These are phyloP conservation scores for Kwoniella bestiolae DNA, from an alignment of 768 basidiomycete species.

Conservation along the genomic window DNA sequence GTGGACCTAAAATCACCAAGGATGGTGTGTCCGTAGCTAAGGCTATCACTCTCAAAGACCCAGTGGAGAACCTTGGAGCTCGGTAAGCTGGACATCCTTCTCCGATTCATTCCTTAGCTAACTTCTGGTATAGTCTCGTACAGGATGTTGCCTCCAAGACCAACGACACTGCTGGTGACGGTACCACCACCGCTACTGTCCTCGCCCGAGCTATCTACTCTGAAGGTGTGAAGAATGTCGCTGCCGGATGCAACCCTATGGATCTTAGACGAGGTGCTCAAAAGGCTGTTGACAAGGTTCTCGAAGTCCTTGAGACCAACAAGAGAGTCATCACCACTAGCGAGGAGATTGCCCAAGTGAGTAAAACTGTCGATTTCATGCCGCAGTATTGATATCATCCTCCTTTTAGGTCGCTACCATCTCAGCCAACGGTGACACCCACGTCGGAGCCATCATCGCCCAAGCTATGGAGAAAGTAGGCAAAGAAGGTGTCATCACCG, in stretches of 20 bases:
- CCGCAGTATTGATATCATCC: neutral
- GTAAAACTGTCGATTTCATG: neutral
- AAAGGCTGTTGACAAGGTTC: constrained; percentile 92
- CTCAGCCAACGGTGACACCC: constrained; percentile 75
- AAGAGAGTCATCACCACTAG: constrained; percentile 95
- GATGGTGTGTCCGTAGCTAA: constrained; percentile 99
- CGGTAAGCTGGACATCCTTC: constrained; percentile 66
- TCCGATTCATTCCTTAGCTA: neutral
- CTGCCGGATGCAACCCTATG: constrained; percentile 99
- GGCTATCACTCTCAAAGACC: constrained; percentile 90
- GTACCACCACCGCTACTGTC: constrained; percentile 96
- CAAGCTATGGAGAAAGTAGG: constrained; percentile 99
- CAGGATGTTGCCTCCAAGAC: constrained; percentile 97
- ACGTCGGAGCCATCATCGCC: constrained; percentile 92
- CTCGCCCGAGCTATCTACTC: constrained; percentile 96
- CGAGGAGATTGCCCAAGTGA: constrained; percentile 87
- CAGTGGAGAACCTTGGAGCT: constrained; percentile 98
- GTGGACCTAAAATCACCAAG: constrained; percentile 84
- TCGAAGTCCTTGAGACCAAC: constrained; percentile 83
- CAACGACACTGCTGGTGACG: constrained; percentile 95
- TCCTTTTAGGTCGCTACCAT: constrained; percentile 82
- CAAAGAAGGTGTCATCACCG: constrained; percentile 99
- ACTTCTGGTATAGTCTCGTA: constrained; percentile 66
- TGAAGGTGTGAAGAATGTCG: constrained; percentile 98
- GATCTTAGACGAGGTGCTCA: constrained; percentile 98